Conservation (phyloP, 1,284 basidiomycete species). For the Moniliella sp. region DNA sequence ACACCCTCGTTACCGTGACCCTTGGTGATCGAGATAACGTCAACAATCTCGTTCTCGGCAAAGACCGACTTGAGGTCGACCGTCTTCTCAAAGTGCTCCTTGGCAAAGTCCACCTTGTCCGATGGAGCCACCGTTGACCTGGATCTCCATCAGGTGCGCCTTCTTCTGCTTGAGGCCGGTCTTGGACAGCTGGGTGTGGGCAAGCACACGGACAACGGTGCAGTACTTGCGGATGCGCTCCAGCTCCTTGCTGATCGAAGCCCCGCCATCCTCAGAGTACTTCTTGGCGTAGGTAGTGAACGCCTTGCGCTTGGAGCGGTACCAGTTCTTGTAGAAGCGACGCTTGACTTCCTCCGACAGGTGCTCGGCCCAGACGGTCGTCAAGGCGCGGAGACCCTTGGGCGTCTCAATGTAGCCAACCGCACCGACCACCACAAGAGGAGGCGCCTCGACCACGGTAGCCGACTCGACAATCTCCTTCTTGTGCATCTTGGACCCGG, state of each 20-base stretch:
- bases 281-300: conserved; percentile 98
- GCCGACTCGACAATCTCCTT: conserved; percentile 95
- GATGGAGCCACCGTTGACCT: conserved; percentile 90
- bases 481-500: conserved; percentile 47
- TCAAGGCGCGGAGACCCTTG: conserved; percentile 72
- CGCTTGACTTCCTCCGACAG: conserved; percentile 70
- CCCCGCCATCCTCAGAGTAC: conserved; percentile 82
- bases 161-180: conserved; percentile 97
- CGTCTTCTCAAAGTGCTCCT: conserved; percentile 89
- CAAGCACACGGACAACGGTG: conserved; percentile 95
- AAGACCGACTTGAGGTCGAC: conserved; percentile 67
- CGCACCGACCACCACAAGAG: conserved; percentile 88
- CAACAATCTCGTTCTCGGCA: conserved; percentile 88
- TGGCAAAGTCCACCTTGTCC: conserved; percentile 96
- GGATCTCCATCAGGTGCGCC: conserved; percentile 99
- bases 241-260: conserved; percentile 78
- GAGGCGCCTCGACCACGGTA: conserved; percentile 85
- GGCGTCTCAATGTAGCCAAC: conserved; percentile 99
- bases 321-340: conserved; percentile 99
- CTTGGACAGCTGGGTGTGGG: conserved; percentile 83
- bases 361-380: conserved; percentile 49
- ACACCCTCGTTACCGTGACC: conserved; percentile 99
- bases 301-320: conserved; percentile 99
- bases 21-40: conserved; percentile 94
- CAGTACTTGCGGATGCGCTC: conserved; percentile 99